These are phyloP conservation scores for Colletotrichum sp. DNA, from an alignment of 2,329 filamentous ascomycete species.

Conservation along the genomic window DNA sequence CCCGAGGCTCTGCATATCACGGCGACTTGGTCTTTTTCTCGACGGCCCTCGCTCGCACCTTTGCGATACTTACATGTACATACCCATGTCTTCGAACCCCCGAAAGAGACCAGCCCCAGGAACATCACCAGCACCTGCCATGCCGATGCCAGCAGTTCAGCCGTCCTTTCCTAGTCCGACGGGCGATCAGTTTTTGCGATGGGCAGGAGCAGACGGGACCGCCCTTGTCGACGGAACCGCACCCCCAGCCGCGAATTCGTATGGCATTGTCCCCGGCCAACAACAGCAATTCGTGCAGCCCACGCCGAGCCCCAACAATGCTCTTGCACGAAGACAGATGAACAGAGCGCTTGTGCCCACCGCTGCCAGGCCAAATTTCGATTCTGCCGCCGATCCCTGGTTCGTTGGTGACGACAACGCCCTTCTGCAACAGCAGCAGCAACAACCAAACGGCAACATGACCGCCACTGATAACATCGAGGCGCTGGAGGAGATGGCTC, in stretches of 20 bases:
- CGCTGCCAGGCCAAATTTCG: conserved; percentile 40
- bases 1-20: not conserved
- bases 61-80: conserved; percentile 18
- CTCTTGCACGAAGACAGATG: conserved; percentile 57
- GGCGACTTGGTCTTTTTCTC: not conserved
- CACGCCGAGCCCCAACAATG: conserved; percentile 35
- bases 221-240: conserved; percentile 40
- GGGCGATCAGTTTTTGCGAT: conserved; percentile 52
- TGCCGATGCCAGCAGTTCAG: conserved; percentile 57
- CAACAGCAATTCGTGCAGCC: conserved; percentile 36
- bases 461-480: conserved; percentile 76
- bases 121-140: conserved; percentile 68
- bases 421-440: conserved; percentile 35
- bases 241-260: conserved; percentile 39
- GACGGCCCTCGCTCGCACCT: not conserved
- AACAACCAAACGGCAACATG: conserved; percentile 25
- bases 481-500: conserved; percentile 78
- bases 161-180: conserved; percentile 51
- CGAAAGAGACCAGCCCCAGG: conserved; percentile 80
- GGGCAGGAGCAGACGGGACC: conserved; percentile 45
- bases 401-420: conserved; percentile 45
- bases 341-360: conserved; percentile 57
- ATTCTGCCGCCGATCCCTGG: conserved; percentile 45
- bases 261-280: conserved; percentile 42
- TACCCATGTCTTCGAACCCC: conserved; percentile 54